Percentiles rank a stretch among this genome's conserved stretches.
These are phyloP conservation scores for Quercus robur DNA, from an alignment of 306 rosid genomes.

Conservation along the genomic window DNA sequence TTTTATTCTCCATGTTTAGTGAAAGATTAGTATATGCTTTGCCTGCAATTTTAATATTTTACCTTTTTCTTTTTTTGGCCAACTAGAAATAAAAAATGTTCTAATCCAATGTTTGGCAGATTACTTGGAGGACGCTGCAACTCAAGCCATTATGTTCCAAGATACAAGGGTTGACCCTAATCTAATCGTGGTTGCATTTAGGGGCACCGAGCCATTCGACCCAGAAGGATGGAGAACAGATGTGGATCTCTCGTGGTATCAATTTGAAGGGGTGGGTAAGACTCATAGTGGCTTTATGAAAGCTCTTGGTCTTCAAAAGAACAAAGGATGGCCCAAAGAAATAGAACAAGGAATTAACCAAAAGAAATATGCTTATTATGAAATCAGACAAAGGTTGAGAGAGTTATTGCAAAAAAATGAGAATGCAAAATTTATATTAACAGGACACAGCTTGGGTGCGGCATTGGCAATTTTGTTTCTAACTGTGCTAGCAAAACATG, in stretches of 20 bases:
- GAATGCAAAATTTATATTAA: constrained; percentile 57
- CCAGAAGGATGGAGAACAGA: constrained; percentile 59
- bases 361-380: constrained; percentile 49
- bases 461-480: constrained; percentile 69
- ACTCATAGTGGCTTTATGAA: constrained; percentile 66
- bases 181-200: constrained; percentile 63
- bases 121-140: constrained; percentile 37
- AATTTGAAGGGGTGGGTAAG: constrained; percentile 52
- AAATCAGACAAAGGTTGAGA: constrained; percentile 44
- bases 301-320: constrained; percentile 55
- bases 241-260: constrained; percentile 67
- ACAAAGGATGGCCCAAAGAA: constrained; percentile 59
- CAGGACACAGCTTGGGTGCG: constrained; percentile 89
- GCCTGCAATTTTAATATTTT: too few relatives aligned
- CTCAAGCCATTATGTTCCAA: constrained; percentile 51
- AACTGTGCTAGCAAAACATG: constrained; percentile 51
- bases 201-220: constrained; percentile 68
- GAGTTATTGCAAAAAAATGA: constrained; percentile 29
- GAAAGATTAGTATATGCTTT: too few relatives aligned
- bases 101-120: constrained; percentile 30
- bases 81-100: background rate
- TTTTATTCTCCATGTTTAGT: too few relatives aligned
- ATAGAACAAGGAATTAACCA: constrained; percentile 2
- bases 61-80: background rate
- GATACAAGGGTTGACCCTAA: constrained; percentile 40